Conservation (phyloP, 1,284 basidiomycete species). For the Malassezia arunalokei region DNA sequence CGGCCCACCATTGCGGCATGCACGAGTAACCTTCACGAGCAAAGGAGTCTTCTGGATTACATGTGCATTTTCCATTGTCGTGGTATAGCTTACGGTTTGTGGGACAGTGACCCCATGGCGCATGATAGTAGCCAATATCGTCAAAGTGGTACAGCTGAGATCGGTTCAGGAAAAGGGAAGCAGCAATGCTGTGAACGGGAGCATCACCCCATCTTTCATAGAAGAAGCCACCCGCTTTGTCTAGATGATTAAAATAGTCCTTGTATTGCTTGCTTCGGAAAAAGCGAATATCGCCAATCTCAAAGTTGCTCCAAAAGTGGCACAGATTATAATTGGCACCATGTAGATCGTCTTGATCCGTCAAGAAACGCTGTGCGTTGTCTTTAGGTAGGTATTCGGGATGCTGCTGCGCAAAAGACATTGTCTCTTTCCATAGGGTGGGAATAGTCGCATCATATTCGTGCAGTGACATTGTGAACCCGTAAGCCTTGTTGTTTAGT, state of each 20-base stretch:
- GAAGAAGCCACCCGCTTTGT: conserved; percentile 58
- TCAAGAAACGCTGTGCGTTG: conserved; percentile 64
- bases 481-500: conserved; percentile 58
- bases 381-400: conserved; percentile 59
- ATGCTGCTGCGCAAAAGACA: conserved; percentile 59
- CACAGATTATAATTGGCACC: conserved; percentile 55
- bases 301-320: conserved; percentile 57
- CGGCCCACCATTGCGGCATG: conserved; percentile 31
- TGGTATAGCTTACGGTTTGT: conserved; percentile 31
- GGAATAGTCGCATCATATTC: conserved; percentile 69
- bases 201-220: conserved; percentile 68
- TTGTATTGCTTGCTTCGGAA: conserved; percentile 65
- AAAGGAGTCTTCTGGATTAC: conserved; percentile 29
- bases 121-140: conserved; percentile 38
- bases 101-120: conserved; percentile 34
- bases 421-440: conserved; percentile 60
- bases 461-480: conserved; percentile 64
- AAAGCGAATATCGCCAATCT: conserved; percentile 63
- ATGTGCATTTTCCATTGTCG: conserved; percentile 32
- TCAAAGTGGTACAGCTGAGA: conserved; percentile 34
- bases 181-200: conserved; percentile 49
- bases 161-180: conserved; percentile 29
- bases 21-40: conserved; percentile 33
- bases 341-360: conserved; percentile 60
- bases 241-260: conserved; percentile 65